Evolutionary conservation across 805 yeast species (phyloP), one percentile per base, ranked within the genome.

Genomic region (Sugiyamaella boreocaroliniensis): DNA sequence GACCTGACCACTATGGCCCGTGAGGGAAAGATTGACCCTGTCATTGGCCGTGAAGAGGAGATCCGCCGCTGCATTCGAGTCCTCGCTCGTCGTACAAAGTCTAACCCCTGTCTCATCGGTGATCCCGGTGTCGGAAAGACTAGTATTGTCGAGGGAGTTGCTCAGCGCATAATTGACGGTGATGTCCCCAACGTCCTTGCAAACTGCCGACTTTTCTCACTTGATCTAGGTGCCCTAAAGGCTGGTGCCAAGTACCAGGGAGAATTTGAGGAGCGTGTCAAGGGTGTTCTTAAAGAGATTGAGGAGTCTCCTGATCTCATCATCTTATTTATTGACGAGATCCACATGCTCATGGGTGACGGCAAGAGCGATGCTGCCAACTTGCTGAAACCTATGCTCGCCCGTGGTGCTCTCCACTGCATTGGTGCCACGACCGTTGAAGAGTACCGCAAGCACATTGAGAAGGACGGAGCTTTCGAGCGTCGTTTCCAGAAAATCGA

Each of bases 111-210:
- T 63, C 73, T 93, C 55, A 89, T 93, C 64, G 99, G 99, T 77
- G 99, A 93, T 65, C 97, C 99, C 43, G 99, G 99, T 81, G 97
- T 93, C 50, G 99, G 99, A 77, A 93, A 93, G 74, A 93, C 99
- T 40, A 87, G 96, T 29, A 92, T 93, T 62, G 96, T 93, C 49
- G 99, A 93, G 73, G 99, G 98, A 64, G 97, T 93, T 52, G 98
- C 99, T 11, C 98, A 92, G 71, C 80, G 99, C 72, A 89, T 93
- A 58, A 82, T 93, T 55, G 97, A 93, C 65, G 87, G 87, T 58
- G 99, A 93, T 70, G 96, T 93, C 14, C 99, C 99, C 43, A 79
- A 82, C 22, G 88, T 92, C 57, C 76, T 93, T 59, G 86, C 86
- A 55, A 82, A 82, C 54, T 83, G 96, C 58, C 82, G 84, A 58